Conservation (phyloP, 2,329 filamentous ascomycete species). For the Fusarium sp. region DNA sequence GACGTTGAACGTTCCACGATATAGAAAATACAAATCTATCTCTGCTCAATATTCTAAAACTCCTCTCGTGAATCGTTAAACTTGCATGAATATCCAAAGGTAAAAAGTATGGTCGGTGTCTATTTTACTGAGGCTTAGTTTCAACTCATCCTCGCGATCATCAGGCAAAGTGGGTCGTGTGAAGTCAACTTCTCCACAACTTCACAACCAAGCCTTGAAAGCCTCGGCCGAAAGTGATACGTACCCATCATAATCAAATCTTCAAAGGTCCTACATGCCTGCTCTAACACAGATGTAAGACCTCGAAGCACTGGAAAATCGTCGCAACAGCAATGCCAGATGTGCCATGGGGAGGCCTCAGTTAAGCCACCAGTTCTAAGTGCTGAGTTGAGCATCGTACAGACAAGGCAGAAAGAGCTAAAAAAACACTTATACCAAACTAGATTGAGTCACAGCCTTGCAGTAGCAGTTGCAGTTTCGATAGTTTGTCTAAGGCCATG, state of each 20-base stretch:
- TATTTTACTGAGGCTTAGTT: neutral
- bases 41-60: neutral
- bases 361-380: slow-evolving; percentile 9
- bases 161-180: slow-evolving; percentile 20
- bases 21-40: slow-evolving; percentile 36
- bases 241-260: neutral
- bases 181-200: slow-evolving; percentile 17
- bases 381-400: slow-evolving; percentile 8
- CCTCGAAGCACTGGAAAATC: neutral
- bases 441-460: slow-evolving; percentile 34
- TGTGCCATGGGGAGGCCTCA: slow-evolving; percentile 38
- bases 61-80: neutral
- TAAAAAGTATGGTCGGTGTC: neutral
- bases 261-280: neutral
- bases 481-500: slow-evolving; percentile 25
- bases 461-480: slow-evolving; percentile 28
- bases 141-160: slow-evolving; percentile 20
- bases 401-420: slow-evolving; percentile 39
- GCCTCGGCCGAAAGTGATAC: neutral
- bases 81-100: neutral
- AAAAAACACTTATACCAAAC: slow-evolving; percentile 13
- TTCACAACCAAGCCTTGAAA: neutral
- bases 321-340: neutral
- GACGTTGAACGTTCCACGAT: slow-evolving; percentile 38
- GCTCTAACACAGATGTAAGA: neutral